Percentiles rank a stretch among this genome's conserved stretches.
Conservation (phyloP, 1,284 basidiomycete species). For the Sporisorium exsertum region DNA sequence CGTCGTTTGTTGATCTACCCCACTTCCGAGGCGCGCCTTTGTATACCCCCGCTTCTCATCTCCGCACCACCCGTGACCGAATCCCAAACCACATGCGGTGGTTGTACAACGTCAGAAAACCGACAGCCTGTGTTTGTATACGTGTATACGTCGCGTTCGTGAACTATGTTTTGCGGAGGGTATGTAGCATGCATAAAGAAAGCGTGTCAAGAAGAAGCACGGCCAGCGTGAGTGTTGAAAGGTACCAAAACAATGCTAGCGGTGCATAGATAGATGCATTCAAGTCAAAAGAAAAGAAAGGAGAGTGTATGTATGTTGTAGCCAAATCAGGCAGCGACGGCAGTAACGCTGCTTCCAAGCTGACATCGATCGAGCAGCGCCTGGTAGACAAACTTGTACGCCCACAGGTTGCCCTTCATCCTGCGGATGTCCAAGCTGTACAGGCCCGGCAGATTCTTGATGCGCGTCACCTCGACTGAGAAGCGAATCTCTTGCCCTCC, state of each 20-base stretch:
- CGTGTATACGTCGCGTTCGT: too few species aligned
- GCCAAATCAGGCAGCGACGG: constrained; percentile 3
- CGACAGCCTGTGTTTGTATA: background rate
- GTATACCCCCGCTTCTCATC: background rate
- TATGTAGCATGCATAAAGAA: background rate
- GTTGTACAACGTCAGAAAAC: background rate
- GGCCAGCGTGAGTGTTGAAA: background rate
- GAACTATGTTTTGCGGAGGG: background rate
- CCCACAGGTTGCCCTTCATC: constrained; percentile 67
- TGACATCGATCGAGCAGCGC: constrained; percentile 58
- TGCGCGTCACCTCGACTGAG: constrained; percentile 65
- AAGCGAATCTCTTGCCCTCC: constrained; percentile 68
- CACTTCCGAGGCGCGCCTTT: background rate
- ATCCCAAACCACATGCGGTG: background rate
- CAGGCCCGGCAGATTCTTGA: constrained; percentile 64
- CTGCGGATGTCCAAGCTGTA: constrained; percentile 67
- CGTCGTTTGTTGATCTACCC: constrained; percentile 19
- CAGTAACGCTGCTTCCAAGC: constrained; percentile 22
- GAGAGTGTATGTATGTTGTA: background rate
- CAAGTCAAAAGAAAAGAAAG: background rate
- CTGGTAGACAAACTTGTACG: constrained; percentile 68
- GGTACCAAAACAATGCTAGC: background rate
- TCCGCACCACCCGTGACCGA: background rate
- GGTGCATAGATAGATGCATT: background rate
- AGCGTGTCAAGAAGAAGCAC: background rate